Evolutionary conservation across 2,329 filamentous ascomycete genomes (phyloP).

Genomic region (Aspergillus ochraceus): DNA sequence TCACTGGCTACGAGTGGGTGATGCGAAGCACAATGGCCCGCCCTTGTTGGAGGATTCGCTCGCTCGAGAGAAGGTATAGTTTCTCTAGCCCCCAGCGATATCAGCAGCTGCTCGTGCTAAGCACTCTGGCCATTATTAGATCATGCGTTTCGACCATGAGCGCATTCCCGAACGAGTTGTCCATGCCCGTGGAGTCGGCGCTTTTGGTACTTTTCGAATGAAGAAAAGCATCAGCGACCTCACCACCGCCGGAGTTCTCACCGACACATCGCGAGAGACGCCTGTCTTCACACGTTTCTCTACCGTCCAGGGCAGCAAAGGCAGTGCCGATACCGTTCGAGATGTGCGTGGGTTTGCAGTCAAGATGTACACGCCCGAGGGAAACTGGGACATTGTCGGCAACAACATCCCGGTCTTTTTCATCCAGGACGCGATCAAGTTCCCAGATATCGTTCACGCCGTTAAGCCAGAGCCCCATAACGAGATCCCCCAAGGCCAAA

Average conservation of each 20-base stretch:
- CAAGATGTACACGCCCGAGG: slow-evolving; percentile 76
- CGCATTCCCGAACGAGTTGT: slow-evolving; percentile 69
- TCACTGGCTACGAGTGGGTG: slow-evolving; percentile 70
- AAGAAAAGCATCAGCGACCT: slow-evolving; percentile 64
- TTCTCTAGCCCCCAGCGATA: neutral
- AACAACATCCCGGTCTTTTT: slow-evolving; percentile 47
- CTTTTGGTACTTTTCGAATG: slow-evolving; percentile 67
- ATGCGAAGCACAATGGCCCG: slow-evolving; percentile 65
- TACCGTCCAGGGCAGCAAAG: slow-evolving; percentile 72
- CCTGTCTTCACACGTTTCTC: slow-evolving; percentile 72
- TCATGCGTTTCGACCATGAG: slow-evolving; percentile 71
- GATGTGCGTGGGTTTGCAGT: slow-evolving; percentile 79
- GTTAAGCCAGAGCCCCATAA: slow-evolving; percentile 45
- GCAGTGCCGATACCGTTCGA: slow-evolving; percentile 78
- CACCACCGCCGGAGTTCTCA: slow-evolving; percentile 63
- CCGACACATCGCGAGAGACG: slow-evolving; percentile 66
- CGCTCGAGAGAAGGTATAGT: slow-evolving; percentile 67
- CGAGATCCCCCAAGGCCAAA: slow-evolving; percentile 52
- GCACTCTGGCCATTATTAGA: slow-evolving; percentile 29
- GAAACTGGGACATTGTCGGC: slow-evolving; percentile 61
- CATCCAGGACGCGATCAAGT: slow-evolving; percentile 43
- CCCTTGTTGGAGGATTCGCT: slow-evolving; percentile 70
- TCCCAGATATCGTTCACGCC: slow-evolving; percentile 42
- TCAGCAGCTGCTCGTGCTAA: neutral
- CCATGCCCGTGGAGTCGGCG: slow-evolving; percentile 64